Evolutionary conservation across 2,329 filamentous ascomycete species (phyloP).

Genomic region (Chaetomium sp.): DNA sequence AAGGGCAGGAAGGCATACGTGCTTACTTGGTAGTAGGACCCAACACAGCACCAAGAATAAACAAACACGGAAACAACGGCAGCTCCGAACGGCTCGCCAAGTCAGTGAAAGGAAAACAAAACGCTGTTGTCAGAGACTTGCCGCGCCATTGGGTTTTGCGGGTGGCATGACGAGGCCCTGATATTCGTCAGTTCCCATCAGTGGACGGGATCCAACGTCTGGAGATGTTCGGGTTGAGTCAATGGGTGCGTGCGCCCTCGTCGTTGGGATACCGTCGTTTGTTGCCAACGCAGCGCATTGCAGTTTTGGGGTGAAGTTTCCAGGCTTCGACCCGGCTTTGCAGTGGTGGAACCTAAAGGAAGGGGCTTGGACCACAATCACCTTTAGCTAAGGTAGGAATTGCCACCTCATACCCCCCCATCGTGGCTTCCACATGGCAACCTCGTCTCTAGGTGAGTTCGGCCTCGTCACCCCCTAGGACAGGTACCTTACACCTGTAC

Average conservation of each 20-base stretch:
- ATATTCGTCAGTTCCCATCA: background rate
- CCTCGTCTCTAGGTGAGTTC: background rate
- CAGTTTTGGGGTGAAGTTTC: slow-evolving; percentile 2
- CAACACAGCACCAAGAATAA: background rate
- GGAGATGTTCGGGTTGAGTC: background rate
- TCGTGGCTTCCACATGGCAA: slow-evolving; percentile 24
- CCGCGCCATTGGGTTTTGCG: background rate
- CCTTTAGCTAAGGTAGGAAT: slow-evolving; percentile 3
- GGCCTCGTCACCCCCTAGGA: background rate
- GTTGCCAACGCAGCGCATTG: slow-evolving; percentile 10
- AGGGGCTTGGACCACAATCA: background rate
- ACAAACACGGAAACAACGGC: background rate
- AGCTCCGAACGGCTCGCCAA: background rate
- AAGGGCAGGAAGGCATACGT: background rate
- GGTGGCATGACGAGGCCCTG: background rate
- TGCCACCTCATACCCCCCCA: slow-evolving; percentile 21
- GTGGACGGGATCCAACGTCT: background rate
- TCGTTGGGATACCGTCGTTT: background rate
- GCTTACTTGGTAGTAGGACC: background rate
- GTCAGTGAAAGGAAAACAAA: background rate
- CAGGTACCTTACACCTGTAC: background rate
- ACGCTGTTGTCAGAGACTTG: background rate
- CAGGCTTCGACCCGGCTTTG: background rate
- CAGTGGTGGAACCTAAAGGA: slow-evolving; percentile 7
- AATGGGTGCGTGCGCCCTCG: slow-evolving; percentile 1